Evolutionary conservation across 257 asterid species (phyloP).

Genomic region (Echites panduratus): DNA sequence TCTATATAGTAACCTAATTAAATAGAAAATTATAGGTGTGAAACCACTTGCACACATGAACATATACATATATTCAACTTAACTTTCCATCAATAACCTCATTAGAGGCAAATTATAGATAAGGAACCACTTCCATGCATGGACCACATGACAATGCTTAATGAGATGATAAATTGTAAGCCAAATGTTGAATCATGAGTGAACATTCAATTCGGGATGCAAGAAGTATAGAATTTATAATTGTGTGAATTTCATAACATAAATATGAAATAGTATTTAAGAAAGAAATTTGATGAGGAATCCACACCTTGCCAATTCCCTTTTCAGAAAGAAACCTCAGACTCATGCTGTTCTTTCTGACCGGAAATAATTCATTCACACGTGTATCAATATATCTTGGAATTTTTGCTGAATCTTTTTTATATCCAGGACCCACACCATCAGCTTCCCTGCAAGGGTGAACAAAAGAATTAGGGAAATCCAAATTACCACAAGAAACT

Average conservation of each 20-base stretch:
- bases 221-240: not conserved
- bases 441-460: slow-evolving; percentile 39
- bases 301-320: slow-evolving; percentile 52
- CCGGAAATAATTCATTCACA: slow-evolving; percentile 58
- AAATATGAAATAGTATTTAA: not conserved
- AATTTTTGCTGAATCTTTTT: slow-evolving; percentile 45
- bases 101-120: not conserved
- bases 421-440: slow-evolving; percentile 40
- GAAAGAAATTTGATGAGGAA: slow-evolving; percentile 9
- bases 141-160: not conserved
- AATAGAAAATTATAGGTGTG: no score
- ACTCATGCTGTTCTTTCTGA: slow-evolving; percentile 48
- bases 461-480: slow-evolving; percentile 3
- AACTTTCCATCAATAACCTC: not conserved
- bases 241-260: not conserved
- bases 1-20: no score
- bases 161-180: not conserved
- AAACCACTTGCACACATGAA: no score
- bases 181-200: not conserved
- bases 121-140: not conserved
- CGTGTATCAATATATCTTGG: slow-evolving; percentile 51
- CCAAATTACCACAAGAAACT: not conserved
- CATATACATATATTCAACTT: not conserved
- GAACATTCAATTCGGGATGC: not conserved
- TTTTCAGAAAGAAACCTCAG: slow-evolving; percentile 45